These are phyloP conservation scores for Fraxinus angustifolia DNA, from an alignment of 305 asterid species.

Conservation along the genomic window DNA sequence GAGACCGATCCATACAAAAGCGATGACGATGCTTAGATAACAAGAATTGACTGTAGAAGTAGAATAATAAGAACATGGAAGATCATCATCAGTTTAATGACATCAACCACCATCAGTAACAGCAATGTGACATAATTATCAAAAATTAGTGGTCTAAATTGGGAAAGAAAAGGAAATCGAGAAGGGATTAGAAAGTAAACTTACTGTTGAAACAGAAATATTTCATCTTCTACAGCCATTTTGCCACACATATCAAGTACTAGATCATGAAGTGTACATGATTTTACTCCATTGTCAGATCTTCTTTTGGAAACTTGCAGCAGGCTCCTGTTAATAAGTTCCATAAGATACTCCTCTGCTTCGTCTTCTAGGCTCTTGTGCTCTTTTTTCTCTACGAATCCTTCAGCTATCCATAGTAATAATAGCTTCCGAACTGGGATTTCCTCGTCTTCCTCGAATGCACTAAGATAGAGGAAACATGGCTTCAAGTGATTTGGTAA, in stretches of 20 bases:
- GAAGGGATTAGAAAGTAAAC: not conserved
- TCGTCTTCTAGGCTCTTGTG: no score
- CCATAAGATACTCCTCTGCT: no score
- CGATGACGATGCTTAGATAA: not conserved
- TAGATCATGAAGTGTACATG: no score
- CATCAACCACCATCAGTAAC: not conserved
- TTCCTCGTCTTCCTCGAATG: not conserved
- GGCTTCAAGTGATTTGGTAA: no score
- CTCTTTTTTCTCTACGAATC: no score
- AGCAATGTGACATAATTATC: no score
- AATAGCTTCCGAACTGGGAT: not conserved
- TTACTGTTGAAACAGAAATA: not conserved
- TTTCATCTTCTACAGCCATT: conserved; percentile 21
- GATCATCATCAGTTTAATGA: not conserved
- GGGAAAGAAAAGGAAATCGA: not conserved
- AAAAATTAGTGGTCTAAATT: not conserved
- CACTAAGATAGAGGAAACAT: no score
- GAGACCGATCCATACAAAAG: not conserved
- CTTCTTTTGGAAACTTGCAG: no score
- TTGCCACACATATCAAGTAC: not conserved
- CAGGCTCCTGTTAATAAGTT: no score
- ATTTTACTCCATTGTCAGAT: no score
- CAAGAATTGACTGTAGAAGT: not conserved
- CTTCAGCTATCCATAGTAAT: no score
- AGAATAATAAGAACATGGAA: not conserved